A percentile compares a stretch with the other conserved stretches of the same genome.
Conservation (phyloP, 2,329 filamentous ascomycete species). For the Fusarium pseudonygamai region DNA sequence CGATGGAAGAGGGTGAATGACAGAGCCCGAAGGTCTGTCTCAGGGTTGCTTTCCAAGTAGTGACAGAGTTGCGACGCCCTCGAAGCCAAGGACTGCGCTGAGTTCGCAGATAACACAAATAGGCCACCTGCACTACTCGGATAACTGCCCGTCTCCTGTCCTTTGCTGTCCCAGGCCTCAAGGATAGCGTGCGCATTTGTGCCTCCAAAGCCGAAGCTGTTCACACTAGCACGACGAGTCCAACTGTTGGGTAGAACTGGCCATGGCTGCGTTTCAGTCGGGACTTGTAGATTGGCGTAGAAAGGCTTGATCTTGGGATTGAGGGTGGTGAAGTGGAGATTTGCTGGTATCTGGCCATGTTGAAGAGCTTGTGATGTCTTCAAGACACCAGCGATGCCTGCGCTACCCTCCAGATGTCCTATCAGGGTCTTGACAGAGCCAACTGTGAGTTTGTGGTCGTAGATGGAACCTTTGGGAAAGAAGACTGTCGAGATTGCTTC, state of each 20-base stretch:
- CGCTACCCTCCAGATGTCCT: slow-evolving; percentile 3
- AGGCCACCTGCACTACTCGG: background rate
- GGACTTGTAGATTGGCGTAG: slow-evolving; percentile 32
- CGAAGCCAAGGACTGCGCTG: background rate
- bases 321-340: slow-evolving; percentile 25
- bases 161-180: background rate
- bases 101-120: background rate
- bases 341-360: background rate
- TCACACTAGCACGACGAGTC: slow-evolving; percentile 44
- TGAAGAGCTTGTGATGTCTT: background rate
- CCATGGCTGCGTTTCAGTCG: slow-evolving; percentile 35
- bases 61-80: background rate
- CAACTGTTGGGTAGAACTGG: slow-evolving; percentile 14
- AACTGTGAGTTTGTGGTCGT: background rate
- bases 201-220: slow-evolving; percentile 53
- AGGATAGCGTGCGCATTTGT: slow-evolving; percentile 47
- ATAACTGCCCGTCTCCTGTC: background rate
- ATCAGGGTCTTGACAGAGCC: slow-evolving; percentile 11
- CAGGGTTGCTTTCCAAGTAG: background rate
- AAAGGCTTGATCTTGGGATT: slow-evolving; percentile 34
- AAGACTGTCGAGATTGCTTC: background rate
- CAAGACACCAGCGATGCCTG: background rate
- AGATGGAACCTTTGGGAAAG: background rate
- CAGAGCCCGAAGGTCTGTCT: background rate
- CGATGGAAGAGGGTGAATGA: background rate